Conservation (phyloP, 306 rosid genomes). For the Vigna radiata region DNA sequence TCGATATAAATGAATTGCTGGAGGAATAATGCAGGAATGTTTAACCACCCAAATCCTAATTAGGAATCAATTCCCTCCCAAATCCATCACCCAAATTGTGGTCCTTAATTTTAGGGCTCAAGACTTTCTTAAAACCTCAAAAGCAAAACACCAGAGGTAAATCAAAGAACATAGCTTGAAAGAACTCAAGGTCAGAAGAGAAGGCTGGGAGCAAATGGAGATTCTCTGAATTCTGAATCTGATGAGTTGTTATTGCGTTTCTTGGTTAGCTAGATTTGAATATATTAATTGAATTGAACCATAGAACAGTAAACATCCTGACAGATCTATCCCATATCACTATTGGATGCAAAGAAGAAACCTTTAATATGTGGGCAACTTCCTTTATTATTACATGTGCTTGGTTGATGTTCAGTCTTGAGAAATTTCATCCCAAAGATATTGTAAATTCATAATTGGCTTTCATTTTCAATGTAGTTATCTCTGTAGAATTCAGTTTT, state of each 20-base stretch:
- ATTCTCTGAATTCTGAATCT: constrained; percentile 19
- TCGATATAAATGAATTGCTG: not conserved
- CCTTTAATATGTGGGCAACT: not conserved
- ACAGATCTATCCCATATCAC: constrained; percentile 25
- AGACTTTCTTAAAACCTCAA: not conserved
- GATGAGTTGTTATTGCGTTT: not conserved
- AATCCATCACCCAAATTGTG: not conserved
- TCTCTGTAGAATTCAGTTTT: constrained; percentile 7
- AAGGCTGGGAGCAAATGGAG: constrained; percentile 3
- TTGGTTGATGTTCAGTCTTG: constrained; percentile 33
- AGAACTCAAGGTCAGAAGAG: not conserved
- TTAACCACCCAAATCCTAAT: not conserved
- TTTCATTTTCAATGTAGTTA: constrained; percentile 26
- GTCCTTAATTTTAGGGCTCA: not conserved
- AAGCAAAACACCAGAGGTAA: not conserved
- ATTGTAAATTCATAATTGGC: constrained; percentile 5
- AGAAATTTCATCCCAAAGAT: constrained; percentile 33
- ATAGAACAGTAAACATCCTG: not conserved
- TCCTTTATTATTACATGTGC: constrained; percentile 33
- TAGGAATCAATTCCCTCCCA: not conserved
- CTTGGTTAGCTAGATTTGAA: not conserved
- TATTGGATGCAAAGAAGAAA: not conserved
- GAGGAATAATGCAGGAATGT: not conserved
- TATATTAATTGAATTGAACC: not conserved
- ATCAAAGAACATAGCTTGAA: not conserved